phyloP scores from a whole-genome alignment of 1,284 basidiomycete species.

The Ceratobasidium sp. region DNA sequence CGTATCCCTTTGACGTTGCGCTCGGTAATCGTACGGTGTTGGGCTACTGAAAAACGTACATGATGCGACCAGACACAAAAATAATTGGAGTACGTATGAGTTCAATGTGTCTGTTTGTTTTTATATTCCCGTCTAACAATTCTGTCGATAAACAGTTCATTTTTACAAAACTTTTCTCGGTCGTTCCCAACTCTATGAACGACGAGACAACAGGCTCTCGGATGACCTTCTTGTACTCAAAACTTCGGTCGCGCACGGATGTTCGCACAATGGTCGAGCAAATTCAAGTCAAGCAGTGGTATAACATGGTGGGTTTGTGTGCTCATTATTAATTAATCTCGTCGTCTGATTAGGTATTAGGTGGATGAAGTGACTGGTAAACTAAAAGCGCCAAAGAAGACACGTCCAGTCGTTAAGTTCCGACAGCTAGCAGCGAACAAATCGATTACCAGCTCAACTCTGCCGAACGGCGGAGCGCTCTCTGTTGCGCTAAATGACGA shows the following conservation, averaged over 20 bases:
- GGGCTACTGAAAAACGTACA: not conserved
- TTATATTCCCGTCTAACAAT: too few species aligned
- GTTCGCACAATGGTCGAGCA: conserved; percentile 9
- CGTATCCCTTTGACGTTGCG: conserved; percentile 29
- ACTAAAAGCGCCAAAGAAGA: too few species aligned
- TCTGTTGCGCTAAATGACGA: too few species aligned
- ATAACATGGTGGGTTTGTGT: too few species aligned
- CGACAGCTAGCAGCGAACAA: too few species aligned
- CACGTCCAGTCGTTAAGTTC: too few species aligned
- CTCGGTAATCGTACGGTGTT: not conserved
- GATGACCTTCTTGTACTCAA: conserved; percentile 4
- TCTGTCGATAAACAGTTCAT: not conserved
- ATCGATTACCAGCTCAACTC: too few species aligned
- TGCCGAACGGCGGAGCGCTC: too few species aligned
- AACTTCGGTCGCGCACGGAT: conserved; percentile 5
- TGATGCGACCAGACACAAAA: not conserved
- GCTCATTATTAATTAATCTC: too few species aligned
- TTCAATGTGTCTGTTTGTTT: too few species aligned
- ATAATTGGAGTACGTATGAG: conserved; percentile 29
- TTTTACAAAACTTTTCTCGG: not conserved
- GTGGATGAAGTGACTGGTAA: too few species aligned
- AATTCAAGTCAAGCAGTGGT: conserved; percentile 12
- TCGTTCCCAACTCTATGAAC: conserved; percentile 3
- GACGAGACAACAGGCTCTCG: conserved; percentile 7
- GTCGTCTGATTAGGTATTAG: too few species aligned